Conservation (phyloP, 2,329 filamentous ascomycete species). For the Neocucurbitaria cava region DNA sequence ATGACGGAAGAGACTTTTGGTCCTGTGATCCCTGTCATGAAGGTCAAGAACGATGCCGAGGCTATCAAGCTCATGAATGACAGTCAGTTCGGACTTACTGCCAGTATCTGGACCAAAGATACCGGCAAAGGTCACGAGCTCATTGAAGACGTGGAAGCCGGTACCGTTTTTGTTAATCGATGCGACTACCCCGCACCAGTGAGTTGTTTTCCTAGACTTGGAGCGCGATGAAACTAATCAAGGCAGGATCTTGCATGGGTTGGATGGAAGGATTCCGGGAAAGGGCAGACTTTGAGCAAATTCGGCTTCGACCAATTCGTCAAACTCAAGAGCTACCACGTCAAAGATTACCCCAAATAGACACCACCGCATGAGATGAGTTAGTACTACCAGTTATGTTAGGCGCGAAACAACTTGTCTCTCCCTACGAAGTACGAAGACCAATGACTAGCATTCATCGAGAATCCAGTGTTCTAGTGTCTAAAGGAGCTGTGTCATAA, state of each 20-base stretch:
- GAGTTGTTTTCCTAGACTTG: constrained; percentile 54
- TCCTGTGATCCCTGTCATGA: constrained; percentile 88
- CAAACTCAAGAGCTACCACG: constrained; percentile 93
- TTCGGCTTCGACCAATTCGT: constrained; percentile 96
- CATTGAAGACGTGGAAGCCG: constrained; percentile 82
- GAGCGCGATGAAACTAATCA: constrained; percentile 14
- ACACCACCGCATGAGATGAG: constrained; percentile 13
- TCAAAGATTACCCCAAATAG: constrained; percentile 77
- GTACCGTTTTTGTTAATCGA: constrained; percentile 95
- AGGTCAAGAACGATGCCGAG: constrained; percentile 80
- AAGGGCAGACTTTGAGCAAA: constrained; percentile 84
- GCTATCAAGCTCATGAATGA: constrained; percentile 91
- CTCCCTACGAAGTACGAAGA: constrained; percentile 17
- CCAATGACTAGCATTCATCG: not conserved
- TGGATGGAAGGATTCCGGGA: constrained; percentile 96
- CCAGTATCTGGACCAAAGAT: constrained; percentile 98
- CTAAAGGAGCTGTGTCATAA: not conserved
- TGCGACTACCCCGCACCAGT: constrained; percentile 92
- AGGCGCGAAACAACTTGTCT: constrained; percentile 18
- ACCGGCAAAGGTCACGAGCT: constrained; percentile 75
- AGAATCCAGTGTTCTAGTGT: constrained; percentile 1
- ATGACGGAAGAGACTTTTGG: constrained; percentile 97
- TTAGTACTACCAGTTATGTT: constrained; percentile 16
- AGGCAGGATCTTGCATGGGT: constrained; percentile 89
- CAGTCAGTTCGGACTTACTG: constrained; percentile 90